Conservation (phyloP, 2,329 filamentous ascomycete genomes). For the Colletotrichum phormii region DNA sequence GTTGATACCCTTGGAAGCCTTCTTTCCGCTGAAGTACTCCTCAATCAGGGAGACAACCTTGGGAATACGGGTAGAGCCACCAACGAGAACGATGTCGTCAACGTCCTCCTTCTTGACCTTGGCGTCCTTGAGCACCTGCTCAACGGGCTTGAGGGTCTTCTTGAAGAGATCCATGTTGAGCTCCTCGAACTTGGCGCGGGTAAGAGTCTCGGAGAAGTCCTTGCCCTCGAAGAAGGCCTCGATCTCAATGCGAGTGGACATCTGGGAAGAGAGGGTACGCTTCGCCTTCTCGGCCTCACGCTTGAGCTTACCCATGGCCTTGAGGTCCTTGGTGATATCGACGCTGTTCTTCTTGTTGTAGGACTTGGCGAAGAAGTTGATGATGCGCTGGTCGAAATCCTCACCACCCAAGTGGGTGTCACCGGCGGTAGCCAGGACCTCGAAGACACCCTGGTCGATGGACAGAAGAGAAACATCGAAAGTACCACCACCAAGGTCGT, state of each 20-base stretch:
- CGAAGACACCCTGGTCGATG: slow-evolving; percentile 92
- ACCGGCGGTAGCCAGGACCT: slow-evolving; percentile 94
- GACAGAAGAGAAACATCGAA: slow-evolving; percentile 95
- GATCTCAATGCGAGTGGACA: slow-evolving; percentile 94
- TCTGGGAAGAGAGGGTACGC: slow-evolving; percentile 94
- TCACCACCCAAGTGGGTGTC: slow-evolving; percentile 98
- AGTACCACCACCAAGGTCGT: slow-evolving; percentile 94
- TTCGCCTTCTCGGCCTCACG: slow-evolving; percentile 99
- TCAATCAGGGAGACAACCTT: slow-evolving; percentile 92
- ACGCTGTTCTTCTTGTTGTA: slow-evolving; percentile 99
- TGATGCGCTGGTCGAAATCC: slow-evolving; percentile 98
- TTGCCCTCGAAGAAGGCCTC: slow-evolving; percentile 97
- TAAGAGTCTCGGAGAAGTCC: slow-evolving; percentile 98
- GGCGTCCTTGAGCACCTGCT: slow-evolving; percentile 98
- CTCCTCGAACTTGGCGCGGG: slow-evolving; percentile 99
- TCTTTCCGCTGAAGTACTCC: slow-evolving; percentile 96
- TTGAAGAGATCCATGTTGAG: slow-evolving; percentile 99
- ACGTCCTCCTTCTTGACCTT: slow-evolving; percentile 97
- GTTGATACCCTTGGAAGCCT: slow-evolving; percentile 99
- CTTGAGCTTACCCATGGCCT: slow-evolving; percentile 99
- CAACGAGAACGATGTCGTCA: slow-evolving; percentile 96
- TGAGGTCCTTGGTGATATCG: slow-evolving; percentile 92
- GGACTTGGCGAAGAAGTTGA: slow-evolving; percentile 94
- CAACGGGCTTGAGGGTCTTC: slow-evolving; percentile 98
- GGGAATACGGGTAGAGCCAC: slow-evolving; percentile 98